Percentiles rank a stretch among this genome's conserved stretches.
Conservation (phyloP, 1,284 basidiomycete species). For the Moesziomyces sp. region DNA sequence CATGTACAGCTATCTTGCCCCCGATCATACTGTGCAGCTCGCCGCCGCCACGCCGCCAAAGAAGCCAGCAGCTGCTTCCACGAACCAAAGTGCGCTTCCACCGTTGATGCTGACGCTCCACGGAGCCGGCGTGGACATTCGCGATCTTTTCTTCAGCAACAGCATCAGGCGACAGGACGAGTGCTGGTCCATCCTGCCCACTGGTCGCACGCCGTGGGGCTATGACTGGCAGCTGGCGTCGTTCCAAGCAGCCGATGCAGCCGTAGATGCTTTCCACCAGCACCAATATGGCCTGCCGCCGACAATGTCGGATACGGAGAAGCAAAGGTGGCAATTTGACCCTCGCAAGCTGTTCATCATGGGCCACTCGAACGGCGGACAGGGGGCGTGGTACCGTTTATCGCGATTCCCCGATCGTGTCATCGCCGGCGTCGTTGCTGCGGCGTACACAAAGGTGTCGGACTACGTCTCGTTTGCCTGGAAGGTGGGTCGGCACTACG, state of each 20-base stretch:
- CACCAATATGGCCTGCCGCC: slow-evolving; percentile 27
- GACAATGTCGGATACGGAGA: slow-evolving; percentile 13
- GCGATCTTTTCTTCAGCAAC: slow-evolving; percentile 67
- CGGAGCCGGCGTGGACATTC: slow-evolving; percentile 79
- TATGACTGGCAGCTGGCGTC: slow-evolving; percentile 86
- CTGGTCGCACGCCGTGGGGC: slow-evolving; percentile 75
- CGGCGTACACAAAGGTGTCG: slow-evolving; percentile 72
- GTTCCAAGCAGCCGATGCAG: slow-evolving; percentile 74
- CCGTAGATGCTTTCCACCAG: slow-evolving; percentile 71
- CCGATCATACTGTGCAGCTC: slow-evolving; percentile 13
- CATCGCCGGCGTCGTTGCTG: slow-evolving; percentile 69
- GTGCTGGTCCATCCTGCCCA: slow-evolving; percentile 79
- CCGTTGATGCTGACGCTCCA: slow-evolving; percentile 80
- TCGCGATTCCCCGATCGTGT: slow-evolving; percentile 81
- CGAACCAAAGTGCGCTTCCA: slow-evolving; percentile 1
- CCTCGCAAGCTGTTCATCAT: slow-evolving; percentile 73
- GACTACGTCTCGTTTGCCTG: slow-evolving; percentile 80
- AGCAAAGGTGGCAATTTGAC: slow-evolving; percentile 27
- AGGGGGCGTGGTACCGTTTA: slow-evolving; percentile 84
- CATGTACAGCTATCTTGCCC: slow-evolving; percentile 31
- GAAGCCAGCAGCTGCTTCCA: neutral
- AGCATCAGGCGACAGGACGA: slow-evolving; percentile 73
- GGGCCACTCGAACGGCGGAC: slow-evolving; percentile 92
- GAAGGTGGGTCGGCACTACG: slow-evolving; percentile 74
- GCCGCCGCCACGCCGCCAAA: slow-evolving; percentile 48